phyloP scores from a whole-genome alignment of 192 early-diverging fungal genomes.

The Helicostylum pulchrum region DNA sequence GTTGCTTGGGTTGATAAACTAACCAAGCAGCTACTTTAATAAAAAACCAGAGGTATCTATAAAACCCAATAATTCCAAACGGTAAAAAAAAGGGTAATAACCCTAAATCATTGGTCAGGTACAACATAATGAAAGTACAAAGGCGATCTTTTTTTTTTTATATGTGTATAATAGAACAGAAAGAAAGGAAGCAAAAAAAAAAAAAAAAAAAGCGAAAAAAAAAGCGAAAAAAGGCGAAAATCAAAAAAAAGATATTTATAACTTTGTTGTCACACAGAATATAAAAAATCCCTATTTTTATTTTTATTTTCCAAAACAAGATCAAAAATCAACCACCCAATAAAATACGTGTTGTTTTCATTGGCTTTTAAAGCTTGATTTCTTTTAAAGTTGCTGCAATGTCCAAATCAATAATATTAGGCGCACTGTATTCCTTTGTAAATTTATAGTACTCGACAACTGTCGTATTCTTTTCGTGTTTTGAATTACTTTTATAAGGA shows the following conservation, averaged over 20 bases:
- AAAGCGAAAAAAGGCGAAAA: neutral
- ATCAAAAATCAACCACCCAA: no score
- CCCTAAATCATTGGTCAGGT: slow-evolving; percentile 58
- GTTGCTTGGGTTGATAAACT: slow-evolving; percentile 59
- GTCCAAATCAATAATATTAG: slow-evolving; percentile 1
- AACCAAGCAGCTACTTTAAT: slow-evolving; percentile 62
- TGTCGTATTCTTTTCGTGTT: slow-evolving; percentile 2
- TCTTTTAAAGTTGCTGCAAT: no score
- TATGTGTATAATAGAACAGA: neutral
- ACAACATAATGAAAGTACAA: slow-evolving; percentile 47
- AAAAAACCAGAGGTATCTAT: slow-evolving; percentile 68
- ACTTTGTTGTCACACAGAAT: no score
- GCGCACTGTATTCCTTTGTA: neutral
- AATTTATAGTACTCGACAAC: neutral
- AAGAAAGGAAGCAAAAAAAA: slow-evolving; percentile 5
- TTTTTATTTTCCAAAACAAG: no score
- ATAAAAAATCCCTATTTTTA: no score
- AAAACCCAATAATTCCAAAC: slow-evolving; percentile 67
- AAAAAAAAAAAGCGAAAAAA: slow-evolving; percentile 2
- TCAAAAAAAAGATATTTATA: slow-evolving; percentile 4
- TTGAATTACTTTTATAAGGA: slow-evolving; percentile 31
- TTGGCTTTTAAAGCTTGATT: no score
- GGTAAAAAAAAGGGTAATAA: slow-evolving; percentile 66
- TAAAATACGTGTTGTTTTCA: no score
- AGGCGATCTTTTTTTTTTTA: neutral